These are phyloP conservation scores for Fusarium lateritium DNA, from an alignment of 2,329 filamentous ascomycete species.

Conservation along the genomic window DNA sequence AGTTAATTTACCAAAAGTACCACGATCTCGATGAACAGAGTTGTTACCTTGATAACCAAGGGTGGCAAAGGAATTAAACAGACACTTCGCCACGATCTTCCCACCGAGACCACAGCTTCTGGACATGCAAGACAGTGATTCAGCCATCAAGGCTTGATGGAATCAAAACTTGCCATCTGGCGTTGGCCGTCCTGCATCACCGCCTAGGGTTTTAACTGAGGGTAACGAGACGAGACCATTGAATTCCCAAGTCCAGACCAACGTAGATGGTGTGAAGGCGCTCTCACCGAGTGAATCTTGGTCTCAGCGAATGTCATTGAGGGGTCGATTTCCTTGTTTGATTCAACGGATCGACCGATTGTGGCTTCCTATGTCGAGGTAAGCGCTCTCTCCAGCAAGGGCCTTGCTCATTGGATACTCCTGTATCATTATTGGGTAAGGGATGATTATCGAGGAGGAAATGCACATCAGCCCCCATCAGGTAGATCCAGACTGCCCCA, in stretches of 20 bases:
- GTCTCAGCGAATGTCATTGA: neutral
- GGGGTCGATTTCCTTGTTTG: neutral
- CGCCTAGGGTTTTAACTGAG: neutral
- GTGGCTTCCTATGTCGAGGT: conserved; percentile 1
- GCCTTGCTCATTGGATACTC: neutral
- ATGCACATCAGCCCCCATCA: neutral
- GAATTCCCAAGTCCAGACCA: neutral
- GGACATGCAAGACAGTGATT: neutral
- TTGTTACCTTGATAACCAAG: neutral
- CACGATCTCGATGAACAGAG: neutral
- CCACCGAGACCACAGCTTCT: neutral
- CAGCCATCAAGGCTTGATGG: neutral
- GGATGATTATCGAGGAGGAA: neutral
- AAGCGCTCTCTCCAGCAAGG: neutral
- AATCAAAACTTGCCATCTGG: neutral
- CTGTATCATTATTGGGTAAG: neutral
- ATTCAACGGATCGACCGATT: conserved; percentile 4
- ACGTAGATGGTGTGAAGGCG: conserved; percentile 18
- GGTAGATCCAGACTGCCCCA: neutral
- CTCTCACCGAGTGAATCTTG: neutral
- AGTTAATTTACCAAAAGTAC: neutral
- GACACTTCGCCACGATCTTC: neutral
- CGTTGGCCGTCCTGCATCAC: neutral
- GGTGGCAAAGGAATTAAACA: neutral
- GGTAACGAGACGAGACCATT: neutral